phyloP scores from a whole-genome alignment of 225 moss, liverwort and hornwort species.

The Polytrichum formosum region DNA sequence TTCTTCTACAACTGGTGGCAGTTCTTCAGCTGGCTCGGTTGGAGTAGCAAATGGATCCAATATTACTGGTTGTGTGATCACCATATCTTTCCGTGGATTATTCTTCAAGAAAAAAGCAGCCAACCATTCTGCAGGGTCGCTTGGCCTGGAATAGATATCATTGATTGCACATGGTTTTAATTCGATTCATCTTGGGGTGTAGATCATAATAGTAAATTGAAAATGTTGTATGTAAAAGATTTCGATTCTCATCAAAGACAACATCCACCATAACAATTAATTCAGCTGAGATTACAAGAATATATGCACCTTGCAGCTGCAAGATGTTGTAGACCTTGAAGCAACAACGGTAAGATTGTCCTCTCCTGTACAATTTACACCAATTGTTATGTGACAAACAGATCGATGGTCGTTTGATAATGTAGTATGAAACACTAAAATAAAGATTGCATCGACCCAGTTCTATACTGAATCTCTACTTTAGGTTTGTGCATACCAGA shows the following conservation, averaged over 20 bases:
- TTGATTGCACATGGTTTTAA: neutral
- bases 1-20: neutral
- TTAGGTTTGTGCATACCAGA: constrained; percentile 18
- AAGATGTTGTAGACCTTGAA: constrained; percentile 77
- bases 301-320: constrained; percentile 53
- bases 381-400: no score
- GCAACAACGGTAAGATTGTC: constrained; percentile 59
- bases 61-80: constrained; percentile 10
- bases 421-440: neutral
- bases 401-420: neutral
- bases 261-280: no score
- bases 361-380: constrained; percentile 36
- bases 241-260: no score
- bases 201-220: neutral
- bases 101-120: constrained; percentile 80
- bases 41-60: neutral
- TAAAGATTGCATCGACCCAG: neutral
- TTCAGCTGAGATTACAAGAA: no score
- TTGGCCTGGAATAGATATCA: constrained; percentile 41
- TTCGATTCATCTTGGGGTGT: neutral
- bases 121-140: constrained; percentile 73
- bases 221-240: no score
- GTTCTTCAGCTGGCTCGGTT: neutral
- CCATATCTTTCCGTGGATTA: constrained; percentile 56
- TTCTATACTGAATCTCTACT: no score